Percentiles rank a stretch among this genome's conserved stretches.
phyloP scores from a whole-genome alignment of 805 yeast species.

The Candida krabiensis region DNA sequence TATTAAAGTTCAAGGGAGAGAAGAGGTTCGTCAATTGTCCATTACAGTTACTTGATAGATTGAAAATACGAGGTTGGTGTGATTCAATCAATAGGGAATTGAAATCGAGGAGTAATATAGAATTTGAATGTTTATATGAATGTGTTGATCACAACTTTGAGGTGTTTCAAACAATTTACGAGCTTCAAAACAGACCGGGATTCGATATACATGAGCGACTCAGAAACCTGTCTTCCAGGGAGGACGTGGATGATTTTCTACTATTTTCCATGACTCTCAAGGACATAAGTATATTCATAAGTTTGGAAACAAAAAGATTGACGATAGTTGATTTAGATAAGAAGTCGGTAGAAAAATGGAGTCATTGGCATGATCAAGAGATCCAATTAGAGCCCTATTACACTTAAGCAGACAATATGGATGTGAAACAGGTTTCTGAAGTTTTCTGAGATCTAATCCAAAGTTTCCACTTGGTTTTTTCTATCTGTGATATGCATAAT shows the following conservation, averaged over 20 bases:
- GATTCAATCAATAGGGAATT: constrained; percentile 23
- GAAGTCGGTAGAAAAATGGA: constrained; percentile 43
- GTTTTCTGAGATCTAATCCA: constrained; percentile 26
- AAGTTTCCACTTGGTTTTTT: constrained; percentile 16
- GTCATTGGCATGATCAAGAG: constrained; percentile 41
- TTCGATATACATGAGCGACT: constrained; percentile 33
- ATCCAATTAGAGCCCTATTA: constrained; percentile 12
- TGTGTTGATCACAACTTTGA: constrained; percentile 9
- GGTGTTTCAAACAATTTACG: constrained; percentile 20
- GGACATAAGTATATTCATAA: constrained; percentile 51
- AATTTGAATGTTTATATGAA: constrained; percentile 4
- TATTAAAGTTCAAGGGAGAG: constrained; percentile 32
- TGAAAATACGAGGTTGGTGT: constrained; percentile 37
- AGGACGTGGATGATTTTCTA: constrained; percentile 43
- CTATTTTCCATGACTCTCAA: constrained; percentile 50
- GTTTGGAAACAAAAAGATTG: constrained; percentile 28
- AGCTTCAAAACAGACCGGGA: constrained; percentile 35
- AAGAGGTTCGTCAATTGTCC: constrained; percentile 41
- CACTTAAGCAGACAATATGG: constrained; percentile 5
- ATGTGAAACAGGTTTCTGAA: constrained; percentile 18
- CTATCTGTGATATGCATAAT: constrained; percentile 21
- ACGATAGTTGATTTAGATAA: constrained; percentile 50
- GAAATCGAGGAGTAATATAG: not conserved
- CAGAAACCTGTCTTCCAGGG: constrained; percentile 29
- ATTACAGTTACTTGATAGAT: constrained; percentile 35